Evolutionary conservation across 2,329 filamentous ascomycete genomes (phyloP).

Genomic region (Dactylellina haptotyla): DNA sequence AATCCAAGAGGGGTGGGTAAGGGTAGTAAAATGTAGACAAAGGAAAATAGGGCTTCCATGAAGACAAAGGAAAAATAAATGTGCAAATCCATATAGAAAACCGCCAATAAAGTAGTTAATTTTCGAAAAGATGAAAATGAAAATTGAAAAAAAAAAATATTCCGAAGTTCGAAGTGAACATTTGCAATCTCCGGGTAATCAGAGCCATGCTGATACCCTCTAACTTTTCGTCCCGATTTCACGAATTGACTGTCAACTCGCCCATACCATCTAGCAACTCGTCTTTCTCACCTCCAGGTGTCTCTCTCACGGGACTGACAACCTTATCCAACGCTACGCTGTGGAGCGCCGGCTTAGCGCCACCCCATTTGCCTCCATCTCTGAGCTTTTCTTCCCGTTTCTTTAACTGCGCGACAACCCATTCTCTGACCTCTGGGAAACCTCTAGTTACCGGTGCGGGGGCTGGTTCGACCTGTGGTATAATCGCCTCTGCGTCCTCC

Average conservation of each 20-base stretch:
- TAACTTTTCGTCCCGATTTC: neutral
- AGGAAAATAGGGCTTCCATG: neutral
- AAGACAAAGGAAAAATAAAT: neutral
- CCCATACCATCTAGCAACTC: constrained; percentile 25
- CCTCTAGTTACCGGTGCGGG: constrained; percentile 62
- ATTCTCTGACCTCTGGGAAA: constrained; percentile 86
- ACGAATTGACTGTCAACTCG: constrained; percentile 46
- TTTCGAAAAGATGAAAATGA: constrained; percentile 6
- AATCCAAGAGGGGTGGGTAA: neutral
- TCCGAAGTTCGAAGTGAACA: too few species aligned
- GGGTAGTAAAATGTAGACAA: neutral
- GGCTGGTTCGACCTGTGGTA: constrained; percentile 59
- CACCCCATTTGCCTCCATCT: constrained; percentile 62
- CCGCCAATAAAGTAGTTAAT: neutral
- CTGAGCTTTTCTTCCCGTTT: constrained; percentile 69
- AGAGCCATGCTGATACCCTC: constrained; percentile 29
- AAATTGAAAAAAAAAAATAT: constrained; percentile 26
- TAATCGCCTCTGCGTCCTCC: constrained; percentile 62
- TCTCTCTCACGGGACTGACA: constrained; percentile 62
- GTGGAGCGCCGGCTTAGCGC: constrained; percentile 82
- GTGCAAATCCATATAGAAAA: neutral
- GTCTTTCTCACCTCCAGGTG: constrained; percentile 38
- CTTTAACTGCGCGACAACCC: constrained; percentile 79
- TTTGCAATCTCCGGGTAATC: constrained; percentile 8
- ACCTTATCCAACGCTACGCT: constrained; percentile 83